These are phyloP conservation scores for Boletus barrowsii DNA, from an alignment of 768 basidiomycete genomes.

Conservation along the genomic window DNA sequence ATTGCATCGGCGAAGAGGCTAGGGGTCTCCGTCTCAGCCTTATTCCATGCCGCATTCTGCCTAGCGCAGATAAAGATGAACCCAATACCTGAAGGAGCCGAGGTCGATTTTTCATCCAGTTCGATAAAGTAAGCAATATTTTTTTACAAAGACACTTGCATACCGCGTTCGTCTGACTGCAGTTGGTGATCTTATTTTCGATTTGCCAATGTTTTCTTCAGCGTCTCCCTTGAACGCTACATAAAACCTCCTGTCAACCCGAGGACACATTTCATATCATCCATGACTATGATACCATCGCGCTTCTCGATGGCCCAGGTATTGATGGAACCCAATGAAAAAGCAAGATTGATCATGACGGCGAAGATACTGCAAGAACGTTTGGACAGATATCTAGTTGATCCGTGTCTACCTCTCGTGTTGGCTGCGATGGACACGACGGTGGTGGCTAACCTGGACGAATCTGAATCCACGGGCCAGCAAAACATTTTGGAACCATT, in stretches of 20 bases:
- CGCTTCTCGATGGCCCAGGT: slow-evolving; percentile 16
- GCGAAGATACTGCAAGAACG: slow-evolving; percentile 11
- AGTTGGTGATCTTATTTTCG: not conserved
- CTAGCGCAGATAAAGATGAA: slow-evolving; percentile 23
- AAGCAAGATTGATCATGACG: slow-evolving; percentile 10
- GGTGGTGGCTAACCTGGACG: not conserved
- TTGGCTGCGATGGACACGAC: not conserved
- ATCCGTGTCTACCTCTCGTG: slow-evolving; percentile 17
- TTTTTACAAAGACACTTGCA: not conserved
- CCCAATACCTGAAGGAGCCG: slow-evolving; percentile 9
- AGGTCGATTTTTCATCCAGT: slow-evolving; percentile 13
- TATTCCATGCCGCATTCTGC: slow-evolving; percentile 23
- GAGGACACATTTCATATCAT: slow-evolving; percentile 17
- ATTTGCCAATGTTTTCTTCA: not conserved
- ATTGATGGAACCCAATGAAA: slow-evolving; percentile 10
- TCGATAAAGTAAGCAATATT: slow-evolving; percentile 10
- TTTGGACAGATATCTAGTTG: slow-evolving; percentile 4
- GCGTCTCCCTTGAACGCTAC: slow-evolving; percentile 18
- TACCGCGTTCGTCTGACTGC: not conserved
- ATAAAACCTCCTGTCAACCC: slow-evolving; percentile 18
- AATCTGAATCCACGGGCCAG: not conserved
- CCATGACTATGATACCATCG: slow-evolving; percentile 9
- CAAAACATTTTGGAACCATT: not conserved
- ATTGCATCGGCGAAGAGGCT: slow-evolving; percentile 7
- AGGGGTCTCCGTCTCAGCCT: slow-evolving; percentile 11